Conservation (phyloP, 257 asterid species). For the Primulina eburnea region DNA sequence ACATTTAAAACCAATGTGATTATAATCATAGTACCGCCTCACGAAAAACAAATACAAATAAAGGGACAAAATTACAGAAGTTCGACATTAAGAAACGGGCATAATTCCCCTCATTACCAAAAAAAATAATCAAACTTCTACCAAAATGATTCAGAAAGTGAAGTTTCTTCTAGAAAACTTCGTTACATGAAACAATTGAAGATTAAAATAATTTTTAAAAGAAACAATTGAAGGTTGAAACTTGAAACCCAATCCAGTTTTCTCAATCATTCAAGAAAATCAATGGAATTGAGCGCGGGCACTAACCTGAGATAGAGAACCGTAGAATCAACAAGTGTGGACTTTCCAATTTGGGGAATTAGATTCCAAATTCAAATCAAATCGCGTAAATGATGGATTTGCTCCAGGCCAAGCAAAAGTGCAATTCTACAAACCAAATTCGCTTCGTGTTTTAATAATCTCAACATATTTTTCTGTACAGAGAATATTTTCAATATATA, state of each 20-base stretch:
- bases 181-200: not conserved
- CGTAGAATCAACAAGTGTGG: constrained; percentile 15
- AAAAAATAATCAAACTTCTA: not conserved
- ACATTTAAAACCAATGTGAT: constrained; percentile 2
- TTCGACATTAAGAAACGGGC: not conserved
- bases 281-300: constrained; percentile 10
- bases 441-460: no score
- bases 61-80: not conserved
- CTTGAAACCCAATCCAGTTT: not conserved
- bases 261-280: constrained; percentile 2
- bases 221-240: not conserved
- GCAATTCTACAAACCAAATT: no score
- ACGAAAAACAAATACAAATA: not conserved
- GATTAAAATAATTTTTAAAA: no score
- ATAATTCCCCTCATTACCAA: constrained; percentile 19
- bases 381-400: not conserved
- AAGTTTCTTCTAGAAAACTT: not conserved
- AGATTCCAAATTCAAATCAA: not conserved
- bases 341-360: constrained; percentile 23
- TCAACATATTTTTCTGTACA: no score
- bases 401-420: no score
- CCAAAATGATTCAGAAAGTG: constrained; percentile 11
- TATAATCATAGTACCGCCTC: constrained; percentile 6
- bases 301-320: constrained; percentile 24
- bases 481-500: no score